Percentiles rank a stretch among this genome's conserved stretches.
Evolutionary conservation across 1,284 basidiomycete genomes (phyloP).

Genomic region (Trametes sp.): DNA sequence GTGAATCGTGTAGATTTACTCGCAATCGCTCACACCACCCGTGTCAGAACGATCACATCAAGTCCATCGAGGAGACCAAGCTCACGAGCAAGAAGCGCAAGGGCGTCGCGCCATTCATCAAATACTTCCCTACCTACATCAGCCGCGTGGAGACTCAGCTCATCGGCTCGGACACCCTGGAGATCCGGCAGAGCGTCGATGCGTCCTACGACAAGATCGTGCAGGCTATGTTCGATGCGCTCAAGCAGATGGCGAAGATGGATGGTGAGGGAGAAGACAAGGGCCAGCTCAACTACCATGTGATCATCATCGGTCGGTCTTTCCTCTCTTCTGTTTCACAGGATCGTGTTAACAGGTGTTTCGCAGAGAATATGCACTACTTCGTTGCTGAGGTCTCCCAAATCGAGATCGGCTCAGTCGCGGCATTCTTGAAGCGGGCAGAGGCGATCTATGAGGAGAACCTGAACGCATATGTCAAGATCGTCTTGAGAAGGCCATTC

Average conservation of each 20-base stretch:
- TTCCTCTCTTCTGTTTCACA: neutral
- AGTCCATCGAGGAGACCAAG: constrained; percentile 90
- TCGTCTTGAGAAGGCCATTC: constrained; percentile 88
- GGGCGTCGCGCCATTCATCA: constrained; percentile 93
- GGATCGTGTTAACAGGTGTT: neutral
- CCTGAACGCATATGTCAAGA: constrained; percentile 84
- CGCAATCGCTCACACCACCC: neutral
- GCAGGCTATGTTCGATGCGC: constrained; percentile 87
- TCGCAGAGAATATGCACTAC: constrained; percentile 93
- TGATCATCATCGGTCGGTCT: constrained; percentile 89
- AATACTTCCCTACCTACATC: constrained; percentile 91
- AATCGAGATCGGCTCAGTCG: constrained; percentile 73
- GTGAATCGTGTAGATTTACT: constrained; percentile 39
- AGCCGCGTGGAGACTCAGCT: constrained; percentile 88
- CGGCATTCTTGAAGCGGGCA: constrained; percentile 76
- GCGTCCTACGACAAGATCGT: constrained; percentile 89
- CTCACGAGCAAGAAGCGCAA: constrained; percentile 91
- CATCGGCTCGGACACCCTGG: constrained; percentile 76
- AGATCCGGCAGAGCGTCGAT: constrained; percentile 84
- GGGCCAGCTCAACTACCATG: constrained; percentile 95
- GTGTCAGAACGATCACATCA: constrained; percentile 83
- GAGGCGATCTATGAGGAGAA: constrained; percentile 90
- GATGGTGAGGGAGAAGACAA: constrained; percentile 94
- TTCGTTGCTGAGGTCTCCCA: constrained; percentile 85
- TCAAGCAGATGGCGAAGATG: constrained; percentile 95